These are phyloP conservation scores for Kalaharituber pfeilii DNA, from an alignment of 2,329 filamentous ascomycete genomes.

Conservation along the genomic window DNA sequence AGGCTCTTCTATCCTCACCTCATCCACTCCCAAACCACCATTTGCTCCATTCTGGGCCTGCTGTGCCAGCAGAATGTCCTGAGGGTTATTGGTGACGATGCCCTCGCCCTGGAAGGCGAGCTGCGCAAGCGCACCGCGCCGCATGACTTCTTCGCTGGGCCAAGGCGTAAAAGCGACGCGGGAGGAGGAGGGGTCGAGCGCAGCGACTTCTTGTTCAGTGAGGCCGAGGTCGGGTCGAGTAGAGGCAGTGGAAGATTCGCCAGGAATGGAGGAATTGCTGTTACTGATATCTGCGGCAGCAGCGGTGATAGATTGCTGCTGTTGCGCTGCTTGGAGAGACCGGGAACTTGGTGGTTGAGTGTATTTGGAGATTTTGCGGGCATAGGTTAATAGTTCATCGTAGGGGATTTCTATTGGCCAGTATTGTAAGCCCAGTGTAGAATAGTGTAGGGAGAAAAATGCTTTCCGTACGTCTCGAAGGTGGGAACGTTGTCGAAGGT, in stretches of 20 bases:
- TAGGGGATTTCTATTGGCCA: slow-evolving; percentile 38
- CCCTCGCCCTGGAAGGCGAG: slow-evolving; percentile 25
- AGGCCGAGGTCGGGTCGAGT: slow-evolving; percentile 18
- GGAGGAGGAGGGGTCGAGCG: slow-evolving; percentile 37
- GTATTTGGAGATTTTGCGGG: slow-evolving; percentile 61
- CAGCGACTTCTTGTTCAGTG: slow-evolving; percentile 26
- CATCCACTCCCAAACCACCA: no score
- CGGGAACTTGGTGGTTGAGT: slow-evolving; percentile 60
- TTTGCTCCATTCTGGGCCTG: slow-evolving; percentile 40
- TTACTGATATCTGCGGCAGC: no score
- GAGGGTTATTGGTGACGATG: slow-evolving; percentile 30
- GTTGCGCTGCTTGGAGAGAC: no score
- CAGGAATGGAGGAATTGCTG: no score
- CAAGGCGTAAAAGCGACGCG: slow-evolving; percentile 54
- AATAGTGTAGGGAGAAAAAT: neutral
- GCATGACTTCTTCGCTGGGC: slow-evolving; percentile 54
- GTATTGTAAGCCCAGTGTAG: neutral
- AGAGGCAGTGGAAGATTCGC: slow-evolving; percentile 9
- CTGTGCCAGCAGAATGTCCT: slow-evolving; percentile 39
- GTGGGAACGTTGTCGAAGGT: slow-evolving; percentile 39
- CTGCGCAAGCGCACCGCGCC: slow-evolving; percentile 46
- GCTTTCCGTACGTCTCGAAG: slow-evolving; percentile 23
- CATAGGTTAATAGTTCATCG: slow-evolving; percentile 57
- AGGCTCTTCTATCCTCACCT: slow-evolving; percentile 24
- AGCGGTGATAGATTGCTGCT: no score